These are phyloP conservation scores for Cercospora janseana DNA, from an alignment of 2,329 filamentous ascomycete genomes.

Conservation along the genomic window DNA sequence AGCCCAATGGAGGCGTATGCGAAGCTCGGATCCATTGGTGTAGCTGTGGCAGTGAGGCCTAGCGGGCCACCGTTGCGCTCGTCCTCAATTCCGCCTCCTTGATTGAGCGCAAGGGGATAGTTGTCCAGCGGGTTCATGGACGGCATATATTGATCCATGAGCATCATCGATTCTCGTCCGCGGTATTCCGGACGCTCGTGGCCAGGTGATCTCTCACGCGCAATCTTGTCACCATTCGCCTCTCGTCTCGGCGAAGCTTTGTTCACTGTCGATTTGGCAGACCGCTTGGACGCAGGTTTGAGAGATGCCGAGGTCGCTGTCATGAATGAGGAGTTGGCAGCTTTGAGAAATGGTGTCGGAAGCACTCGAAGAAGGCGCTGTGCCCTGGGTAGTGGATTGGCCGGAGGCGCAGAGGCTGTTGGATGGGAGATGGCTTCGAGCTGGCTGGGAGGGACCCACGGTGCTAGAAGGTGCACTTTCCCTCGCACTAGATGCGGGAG, in stretches of 20 bases:
- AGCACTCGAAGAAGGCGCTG: constrained; percentile 87
- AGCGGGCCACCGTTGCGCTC: constrained; percentile 28
- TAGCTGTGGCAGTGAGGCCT: constrained; percentile 36
- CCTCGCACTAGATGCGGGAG: constrained; percentile 96
- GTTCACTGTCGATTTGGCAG: constrained; percentile 16
- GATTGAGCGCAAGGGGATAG: constrained; percentile 31
- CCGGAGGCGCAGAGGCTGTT: constrained; percentile 59
- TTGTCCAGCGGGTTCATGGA: constrained; percentile 36
- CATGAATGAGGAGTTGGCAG: constrained; percentile 95
- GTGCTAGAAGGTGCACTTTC: constrained; percentile 87
- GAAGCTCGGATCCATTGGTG: constrained; percentile 43
- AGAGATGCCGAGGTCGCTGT: constrained; percentile 69
- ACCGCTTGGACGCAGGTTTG: constrained; percentile 35
- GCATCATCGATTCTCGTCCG: constrained; percentile 49
- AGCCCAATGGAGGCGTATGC: constrained; percentile 40
- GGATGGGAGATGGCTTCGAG: constrained; percentile 66
- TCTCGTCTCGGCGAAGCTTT: constrained; percentile 21
- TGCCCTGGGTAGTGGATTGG: constrained; percentile 83
- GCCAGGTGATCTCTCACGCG: constrained; percentile 27
- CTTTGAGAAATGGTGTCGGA: constrained; percentile 85
- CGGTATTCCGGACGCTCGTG: constrained; percentile 34
- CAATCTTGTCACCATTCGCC: constrained; percentile 20
- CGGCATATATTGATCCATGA: constrained; percentile 50
- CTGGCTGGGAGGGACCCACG: constrained; percentile 95
- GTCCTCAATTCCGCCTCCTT: constrained; percentile 29